Evolutionary conservation across 2,329 filamentous ascomycete genomes (phyloP).

Genomic region (Fusarium succisae): DNA sequence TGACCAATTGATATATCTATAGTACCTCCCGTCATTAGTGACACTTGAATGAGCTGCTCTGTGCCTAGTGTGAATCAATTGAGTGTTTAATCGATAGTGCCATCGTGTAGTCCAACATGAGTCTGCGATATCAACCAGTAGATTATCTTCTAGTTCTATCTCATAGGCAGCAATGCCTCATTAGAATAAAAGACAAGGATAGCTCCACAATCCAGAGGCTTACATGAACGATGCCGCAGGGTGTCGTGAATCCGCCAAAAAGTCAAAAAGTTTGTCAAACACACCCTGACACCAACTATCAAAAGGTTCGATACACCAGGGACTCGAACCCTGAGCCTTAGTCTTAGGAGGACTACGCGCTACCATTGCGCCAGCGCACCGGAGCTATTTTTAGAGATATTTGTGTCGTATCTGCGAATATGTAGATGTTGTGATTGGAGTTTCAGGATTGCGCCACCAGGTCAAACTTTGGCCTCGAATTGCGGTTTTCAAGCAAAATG

Average conservation of each 20-base stretch:
- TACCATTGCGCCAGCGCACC: slow-evolving; percentile 52
- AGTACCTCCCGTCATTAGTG: no score
- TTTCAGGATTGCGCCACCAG: background rate
- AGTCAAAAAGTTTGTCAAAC: background rate
- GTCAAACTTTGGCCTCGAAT: no score
- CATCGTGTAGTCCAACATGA: background rate
- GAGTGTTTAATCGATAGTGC: no score
- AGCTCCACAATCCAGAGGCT: background rate
- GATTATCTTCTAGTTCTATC: rapidly evolving
- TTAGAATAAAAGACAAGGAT: rapidly evolving
- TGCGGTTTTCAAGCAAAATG: rapidly evolving
- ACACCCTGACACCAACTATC: background rate
- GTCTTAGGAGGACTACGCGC: slow-evolving; percentile 54
- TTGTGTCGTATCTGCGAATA: background rate
- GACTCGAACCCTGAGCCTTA: slow-evolving; percentile 54
- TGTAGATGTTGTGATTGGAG: background rate
- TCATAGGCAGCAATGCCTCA: background rate
- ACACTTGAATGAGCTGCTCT: rapidly evolving
- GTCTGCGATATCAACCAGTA: background rate
- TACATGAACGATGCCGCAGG: background rate
- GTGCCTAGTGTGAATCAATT: background rate
- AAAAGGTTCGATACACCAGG: slow-evolving; percentile 46
- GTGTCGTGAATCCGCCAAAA: background rate
- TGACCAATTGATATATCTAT: rapidly evolving
- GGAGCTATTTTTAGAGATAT: background rate